Evolutionary conservation across 2,329 filamentous ascomycete species (phyloP).

Genomic region (Cladosporium sp.): DNA sequence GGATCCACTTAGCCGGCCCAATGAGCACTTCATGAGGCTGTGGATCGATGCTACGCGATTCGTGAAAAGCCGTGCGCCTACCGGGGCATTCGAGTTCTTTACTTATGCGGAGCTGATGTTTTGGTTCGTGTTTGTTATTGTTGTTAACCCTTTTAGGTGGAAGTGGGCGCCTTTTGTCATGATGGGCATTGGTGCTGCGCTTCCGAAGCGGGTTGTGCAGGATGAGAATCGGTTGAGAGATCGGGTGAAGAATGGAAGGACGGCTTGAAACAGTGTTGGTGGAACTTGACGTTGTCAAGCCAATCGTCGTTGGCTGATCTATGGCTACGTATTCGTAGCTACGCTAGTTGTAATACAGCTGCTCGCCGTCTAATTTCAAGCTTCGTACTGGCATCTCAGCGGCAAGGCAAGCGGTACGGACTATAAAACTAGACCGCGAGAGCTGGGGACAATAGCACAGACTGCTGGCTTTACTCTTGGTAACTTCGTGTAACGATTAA

Average conservation of each 20-base stretch:
- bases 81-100: slow-evolving; percentile 83
- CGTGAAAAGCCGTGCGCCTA: slow-evolving; percentile 70
- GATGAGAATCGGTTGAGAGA: slow-evolving; percentile 65
- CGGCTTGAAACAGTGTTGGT: neutral
- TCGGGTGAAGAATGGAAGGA: slow-evolving; percentile 28
- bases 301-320: neutral
- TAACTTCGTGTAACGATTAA: neutral
- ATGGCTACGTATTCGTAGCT: neutral
- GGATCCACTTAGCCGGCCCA: slow-evolving; percentile 74
- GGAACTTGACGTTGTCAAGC: neutral
- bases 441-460: neutral
- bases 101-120: slow-evolving; percentile 82
- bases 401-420: too few species aligned
- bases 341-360: neutral
- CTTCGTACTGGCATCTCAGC: too few species aligned
- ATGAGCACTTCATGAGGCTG: slow-evolving; percentile 72
- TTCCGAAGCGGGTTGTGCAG: slow-evolving; percentile 68
- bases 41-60: slow-evolving; percentile 84
- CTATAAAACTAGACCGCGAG: too few species aligned
- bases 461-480: neutral
- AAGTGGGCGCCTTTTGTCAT: slow-evolving; percentile 88
- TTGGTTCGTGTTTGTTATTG: slow-evolving; percentile 80
- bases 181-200: slow-evolving; percentile 67
- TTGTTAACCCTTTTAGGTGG: slow-evolving; percentile 83
- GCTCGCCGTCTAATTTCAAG: neutral